Evolutionary conservation across 495 filamentous ascomycete species (phyloP).

Genomic region (Aspergillus conjunctus): DNA sequence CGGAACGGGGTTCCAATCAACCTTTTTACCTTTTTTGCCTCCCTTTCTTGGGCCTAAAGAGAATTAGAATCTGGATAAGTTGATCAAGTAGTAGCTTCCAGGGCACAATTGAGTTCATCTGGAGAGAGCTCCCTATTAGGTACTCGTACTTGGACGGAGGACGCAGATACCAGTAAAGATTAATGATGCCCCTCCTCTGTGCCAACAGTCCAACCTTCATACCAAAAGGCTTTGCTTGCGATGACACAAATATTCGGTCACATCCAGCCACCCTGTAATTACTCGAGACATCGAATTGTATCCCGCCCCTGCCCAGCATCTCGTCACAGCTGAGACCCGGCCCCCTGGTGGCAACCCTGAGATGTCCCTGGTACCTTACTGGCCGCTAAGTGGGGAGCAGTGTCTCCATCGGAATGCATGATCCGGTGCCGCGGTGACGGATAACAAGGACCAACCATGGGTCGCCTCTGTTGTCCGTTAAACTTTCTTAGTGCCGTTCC

Average conservation of each 20-base stretch:
- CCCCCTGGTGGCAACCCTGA: conserved; percentile 11
- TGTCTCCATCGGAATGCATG: conserved; percentile 36
- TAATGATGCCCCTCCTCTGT: no score
- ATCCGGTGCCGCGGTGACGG: conserved; percentile 47
- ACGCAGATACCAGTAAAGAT: no score
- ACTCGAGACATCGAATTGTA: neutral
- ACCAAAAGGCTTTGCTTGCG: no score
- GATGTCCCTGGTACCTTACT: conserved; percentile 15
- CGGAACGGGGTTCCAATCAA: no score
- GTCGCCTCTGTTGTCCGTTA: conserved; percentile 20
- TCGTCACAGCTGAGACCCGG: neutral
- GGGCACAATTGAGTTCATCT: no score
- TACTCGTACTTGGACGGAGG: no score
- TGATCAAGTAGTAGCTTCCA: no score
- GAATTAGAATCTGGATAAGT: no score
- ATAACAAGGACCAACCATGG: conserved; percentile 30
- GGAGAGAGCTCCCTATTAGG: no score
- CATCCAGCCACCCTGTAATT: no score
- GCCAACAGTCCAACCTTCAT: no score
- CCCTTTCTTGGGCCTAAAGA: neutral
- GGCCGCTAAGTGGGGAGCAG: conserved; percentile 1
- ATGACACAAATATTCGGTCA: no score
- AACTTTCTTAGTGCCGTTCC: neutral
- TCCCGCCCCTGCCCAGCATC: neutral
- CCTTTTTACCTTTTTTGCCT: neutral